These are phyloP conservation scores for Corymbia maculata DNA, from an alignment of 345 rosid species.

Conservation along the genomic window DNA sequence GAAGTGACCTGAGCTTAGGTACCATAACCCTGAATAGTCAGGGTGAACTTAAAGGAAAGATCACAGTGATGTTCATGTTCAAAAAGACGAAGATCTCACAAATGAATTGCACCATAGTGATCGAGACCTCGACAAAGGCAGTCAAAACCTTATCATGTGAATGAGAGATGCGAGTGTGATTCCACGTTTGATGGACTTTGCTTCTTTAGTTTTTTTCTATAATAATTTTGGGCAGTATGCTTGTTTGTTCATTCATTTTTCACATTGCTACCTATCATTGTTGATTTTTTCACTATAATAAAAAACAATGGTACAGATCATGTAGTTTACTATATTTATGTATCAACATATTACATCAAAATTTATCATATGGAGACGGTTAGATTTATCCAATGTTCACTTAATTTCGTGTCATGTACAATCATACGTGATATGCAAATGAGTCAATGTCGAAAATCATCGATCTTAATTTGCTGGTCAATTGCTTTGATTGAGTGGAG, in stretches of 20 bases:
- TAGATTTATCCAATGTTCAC: background rate
- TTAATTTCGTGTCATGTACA: background rate
- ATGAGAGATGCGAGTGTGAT: background rate
- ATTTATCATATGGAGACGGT: background rate
- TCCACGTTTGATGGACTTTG: background rate
- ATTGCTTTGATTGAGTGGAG: background rate
- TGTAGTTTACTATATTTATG: background rate
- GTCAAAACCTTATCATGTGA: background rate
- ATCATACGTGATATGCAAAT: background rate
- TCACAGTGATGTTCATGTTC: background rate
- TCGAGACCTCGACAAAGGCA: background rate
- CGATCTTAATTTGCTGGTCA: background rate
- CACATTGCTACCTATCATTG: background rate
- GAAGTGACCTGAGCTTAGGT: background rate
- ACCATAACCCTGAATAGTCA: background rate
- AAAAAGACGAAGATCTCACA: background rate
- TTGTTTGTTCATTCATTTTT: background rate
- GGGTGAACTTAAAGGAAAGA: background rate
- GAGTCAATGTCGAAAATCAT: background rate
- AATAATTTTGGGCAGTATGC: background rate
- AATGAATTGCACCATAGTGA: conserved; percentile 4
- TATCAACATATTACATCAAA: background rate
- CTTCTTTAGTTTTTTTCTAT: background rate
- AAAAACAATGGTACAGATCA: background rate
- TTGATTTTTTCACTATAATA: background rate